Evolutionary conservation across 2,329 filamentous ascomycete genomes (phyloP), one percentile per base, ranked within the genome.

Genomic region (Elsinoe necatrix): DNA sequence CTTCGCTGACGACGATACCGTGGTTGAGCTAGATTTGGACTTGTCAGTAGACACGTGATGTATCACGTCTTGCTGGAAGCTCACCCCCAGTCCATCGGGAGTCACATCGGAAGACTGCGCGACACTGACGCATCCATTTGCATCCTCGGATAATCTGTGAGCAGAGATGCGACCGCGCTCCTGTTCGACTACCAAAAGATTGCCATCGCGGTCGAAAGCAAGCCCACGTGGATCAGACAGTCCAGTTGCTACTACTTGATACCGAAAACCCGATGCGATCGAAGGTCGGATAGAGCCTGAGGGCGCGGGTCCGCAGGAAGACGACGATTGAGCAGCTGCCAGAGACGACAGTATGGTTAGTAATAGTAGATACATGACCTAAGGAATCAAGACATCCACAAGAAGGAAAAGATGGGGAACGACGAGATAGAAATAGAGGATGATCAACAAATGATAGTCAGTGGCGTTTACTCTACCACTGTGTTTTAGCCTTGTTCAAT

Each of bases 111-210:
- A 37, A n/a, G 58, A 60, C 2, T 52, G 51, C 6, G 47, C 21
- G 3, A 60, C 42, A 11, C 37, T 43, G 11, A 60, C 52, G 20
- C 58, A 60, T n/a, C 58, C 58, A 16, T 45, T 31, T 12, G 21
- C 16, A 21, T 48, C 58, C n/a, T 55, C 39, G n/a, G 27, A 23
- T 41, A 77, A 59, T 27, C 63, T 68, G 57, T 75, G 63, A 39
- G 69, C 68, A 25, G 66, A 68, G 35, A 77, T 67, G 5, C 72
- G 63, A 59, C 61, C 55, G 63, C 54, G 42, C 16, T 37, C 54
- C 14, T 18, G 66, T 65, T 78, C 72, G 20, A 79, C 71, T 4
- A 80, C 73, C n/a, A 80, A 68, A 35, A 79, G 65, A 57, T 73
- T 72, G 18, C 76, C 77, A 48, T 68, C 65, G 18, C 60, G 66